Percentiles rank a stretch among this genome's conserved stretches.
phyloP scores from a whole-genome alignment of 2,329 filamentous ascomycete species.

The Xylaria hypoxylon region DNA sequence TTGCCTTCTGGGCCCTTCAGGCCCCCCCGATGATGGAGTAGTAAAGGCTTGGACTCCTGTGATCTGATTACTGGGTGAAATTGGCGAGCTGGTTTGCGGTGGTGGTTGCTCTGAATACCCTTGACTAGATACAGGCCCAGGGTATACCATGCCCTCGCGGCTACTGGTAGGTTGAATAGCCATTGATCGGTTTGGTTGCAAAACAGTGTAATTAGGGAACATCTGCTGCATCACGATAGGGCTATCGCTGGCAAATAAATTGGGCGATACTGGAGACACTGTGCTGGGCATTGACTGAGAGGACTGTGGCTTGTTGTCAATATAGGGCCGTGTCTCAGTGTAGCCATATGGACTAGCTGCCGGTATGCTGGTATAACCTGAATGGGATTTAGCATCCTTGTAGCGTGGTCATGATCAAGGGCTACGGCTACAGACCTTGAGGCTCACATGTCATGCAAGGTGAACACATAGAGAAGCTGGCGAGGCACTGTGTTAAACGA shows the following conservation, averaged over 20 bases:
- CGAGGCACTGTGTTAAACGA: conserved; percentile 52
- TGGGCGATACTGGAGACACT: conserved; percentile 45
- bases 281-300: conserved; percentile 44
- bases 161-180: conserved; percentile 49
- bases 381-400: conserved; percentile 43
- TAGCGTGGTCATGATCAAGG: conserved; percentile 22
- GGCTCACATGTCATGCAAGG: conserved; percentile 53
- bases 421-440: conserved; percentile 50
- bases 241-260: conserved; percentile 49
- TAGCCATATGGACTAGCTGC: conserved; percentile 45
- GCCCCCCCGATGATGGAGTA: conserved; percentile 33
- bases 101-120: conserved; percentile 45
- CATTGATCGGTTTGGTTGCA: conserved; percentile 52
- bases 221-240: conserved; percentile 47
- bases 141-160: conserved; percentile 58
- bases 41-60: conserved; percentile 39
- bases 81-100: conserved; percentile 41
- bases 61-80: conserved; percentile 41
- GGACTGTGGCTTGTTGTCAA: conserved; percentile 44
- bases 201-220: conserved; percentile 53
- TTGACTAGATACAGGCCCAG: conserved; percentile 43
- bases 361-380: conserved; percentile 48
- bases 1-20: conserved; percentile 34
- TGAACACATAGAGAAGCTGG: conserved; percentile 52
- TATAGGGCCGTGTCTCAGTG: conserved; percentile 42